Evolutionary conservation across 352 stramenopile species (phyloP).

Genomic region (Pythium sp.): DNA sequence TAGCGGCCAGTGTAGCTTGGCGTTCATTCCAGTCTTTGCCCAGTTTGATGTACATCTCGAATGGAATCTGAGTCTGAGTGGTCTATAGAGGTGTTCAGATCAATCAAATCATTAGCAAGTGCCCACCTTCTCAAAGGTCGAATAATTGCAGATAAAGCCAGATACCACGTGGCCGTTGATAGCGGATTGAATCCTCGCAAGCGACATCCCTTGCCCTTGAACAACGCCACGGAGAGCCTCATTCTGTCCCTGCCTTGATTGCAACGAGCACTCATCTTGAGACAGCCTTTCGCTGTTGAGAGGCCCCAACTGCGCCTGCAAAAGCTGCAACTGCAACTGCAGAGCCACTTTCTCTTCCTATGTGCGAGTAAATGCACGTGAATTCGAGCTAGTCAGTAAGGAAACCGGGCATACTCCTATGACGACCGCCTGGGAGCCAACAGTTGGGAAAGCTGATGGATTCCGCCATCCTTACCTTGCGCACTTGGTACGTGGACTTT

Average conservation of each 20-base stretch:
- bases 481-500: slow-evolving; percentile 1
- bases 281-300: background rate
- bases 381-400: background rate
- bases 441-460: background rate
- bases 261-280: background rate
- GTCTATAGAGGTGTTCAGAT: background rate
- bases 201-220: background rate
- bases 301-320: background rate
- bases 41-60: background rate
- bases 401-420: background rate
- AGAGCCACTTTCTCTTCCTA: background rate
- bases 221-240: background rate
- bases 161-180: background rate
- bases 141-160: background rate
- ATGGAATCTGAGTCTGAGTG: background rate
- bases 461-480: background rate
- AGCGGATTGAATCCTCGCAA: background rate
- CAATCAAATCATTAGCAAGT: background rate
- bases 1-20: background rate
- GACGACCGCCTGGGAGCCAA: background rate
- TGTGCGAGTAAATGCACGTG: background rate
- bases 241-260: background rate
- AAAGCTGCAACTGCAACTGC: background rate
- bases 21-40: background rate
- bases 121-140: background rate